Evolutionary conservation across 106 monocot species (phyloP), one percentile per base, ranked within the genome.

Genomic region (Dactylorhiza incarnata): DNA sequence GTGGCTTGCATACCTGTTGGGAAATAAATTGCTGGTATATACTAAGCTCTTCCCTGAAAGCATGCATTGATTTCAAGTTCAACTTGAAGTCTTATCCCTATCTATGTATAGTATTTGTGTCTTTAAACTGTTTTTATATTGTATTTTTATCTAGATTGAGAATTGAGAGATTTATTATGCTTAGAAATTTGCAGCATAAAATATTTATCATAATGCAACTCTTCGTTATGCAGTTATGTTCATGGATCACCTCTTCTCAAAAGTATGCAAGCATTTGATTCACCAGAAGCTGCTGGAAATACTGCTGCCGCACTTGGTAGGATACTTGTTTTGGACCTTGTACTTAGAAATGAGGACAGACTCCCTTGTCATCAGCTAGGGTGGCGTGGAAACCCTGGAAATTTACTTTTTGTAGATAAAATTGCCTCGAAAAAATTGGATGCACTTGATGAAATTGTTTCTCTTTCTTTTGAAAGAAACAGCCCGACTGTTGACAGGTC

Each of bases 331-430:
- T 67, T 99, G 59, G 94, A 99, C 25, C 91, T 99, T 54, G 80
- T 99, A n/a, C 79, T 99, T 9, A 77, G 97, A 44, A 99, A 99
- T 73, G 97, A 99, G 79, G 97, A 99, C 52, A 83, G 97, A 54
- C 91, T 94, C 14, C 87, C 89, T 68, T 99, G 87, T 77, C 85
- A 79, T 51, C 85, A 86, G 53, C 94, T 94, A 49, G 87, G 94
- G 8, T 99, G 94, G 97, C 97, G 97, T 61, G 97, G 97, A n/a
- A 99, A 99, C 76, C 72, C 73, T 52, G 91, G 84, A 77, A 99
- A 99, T 77, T 69, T 99, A 45, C 61, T 99, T 53, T 77, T 85
- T 83, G 78, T 83, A 17, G 84, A 91, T 59, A 75, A 78, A 73
- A 46, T 53, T 6, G 45, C 50, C 5, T 86, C 82, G 15, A 72